Evolutionary conservation across 2,329 filamentous ascomycete species (phyloP).

Genomic region (Graphium sp.): DNA sequence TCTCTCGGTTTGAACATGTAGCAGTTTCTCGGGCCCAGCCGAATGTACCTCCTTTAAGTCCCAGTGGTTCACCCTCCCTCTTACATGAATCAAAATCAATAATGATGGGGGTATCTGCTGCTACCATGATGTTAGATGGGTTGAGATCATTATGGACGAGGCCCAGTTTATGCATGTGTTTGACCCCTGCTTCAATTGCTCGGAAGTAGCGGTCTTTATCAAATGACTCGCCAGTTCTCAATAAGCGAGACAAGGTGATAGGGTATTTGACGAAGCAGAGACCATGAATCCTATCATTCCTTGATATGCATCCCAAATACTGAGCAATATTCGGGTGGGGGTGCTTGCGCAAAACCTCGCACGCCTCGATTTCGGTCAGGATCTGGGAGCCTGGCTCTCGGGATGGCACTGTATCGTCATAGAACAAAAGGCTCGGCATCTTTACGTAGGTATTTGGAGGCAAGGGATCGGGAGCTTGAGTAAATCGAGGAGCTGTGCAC

Average conservation of each 20-base stretch:
- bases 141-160: slow-evolving; percentile 17
- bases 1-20: too few species aligned
- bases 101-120: slow-evolving; percentile 13
- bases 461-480: too few species aligned
- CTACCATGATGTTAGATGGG: slow-evolving; percentile 15
- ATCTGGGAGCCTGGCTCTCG: too few species aligned
- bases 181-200: slow-evolving; percentile 9
- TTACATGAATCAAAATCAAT: slow-evolving; percentile 16
- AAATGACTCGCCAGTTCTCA: slow-evolving; percentile 2
- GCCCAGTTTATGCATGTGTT: slow-evolving; percentile 15
- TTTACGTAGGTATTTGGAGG: too few species aligned
- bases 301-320: slow-evolving; percentile 12
- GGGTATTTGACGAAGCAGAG: slow-evolving; percentile 9
- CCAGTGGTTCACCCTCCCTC: too few species aligned
- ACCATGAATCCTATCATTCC: slow-evolving; percentile 9
- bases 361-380: slow-evolving; percentile 7
- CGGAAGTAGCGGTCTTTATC: slow-evolving; percentile 2
- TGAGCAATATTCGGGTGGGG: slow-evolving; percentile 12
- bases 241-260: slow-evolving; percentile 6
- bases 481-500: too few species aligned
- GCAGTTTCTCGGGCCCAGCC: too few species aligned
- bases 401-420: too few species aligned
- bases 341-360: slow-evolving; percentile 7
- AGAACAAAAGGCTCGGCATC: too few species aligned
- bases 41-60: too few species aligned